Evolutionary conservation across 164 flowering plant species (phyloP), one percentile per base, ranked within the genome.

Genomic region (Piper betle): DNA sequence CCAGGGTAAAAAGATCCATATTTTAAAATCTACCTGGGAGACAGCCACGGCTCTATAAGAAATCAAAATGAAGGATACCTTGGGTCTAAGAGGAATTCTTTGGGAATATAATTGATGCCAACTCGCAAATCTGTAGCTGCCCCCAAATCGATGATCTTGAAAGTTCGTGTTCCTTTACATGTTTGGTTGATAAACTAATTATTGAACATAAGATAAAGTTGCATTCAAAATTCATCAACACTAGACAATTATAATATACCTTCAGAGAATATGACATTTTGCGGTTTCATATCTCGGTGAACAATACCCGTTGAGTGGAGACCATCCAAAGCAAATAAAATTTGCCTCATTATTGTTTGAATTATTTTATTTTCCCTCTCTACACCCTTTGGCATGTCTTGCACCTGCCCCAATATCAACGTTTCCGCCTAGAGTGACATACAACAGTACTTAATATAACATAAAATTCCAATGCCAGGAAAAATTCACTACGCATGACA

Each of bases 251-350:
- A 55, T n/a, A n/a, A 39, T 46, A 62, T 68, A 84, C 98, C 99
- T 86, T 93, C 89, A 37, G 99, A 93, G 74, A 84, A 93, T 62
- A 93, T 85, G 64, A 93, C 66, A 65, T 93, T 93, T 62, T 93
- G 99, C 62, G 99, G 99, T 72, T 93, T 93, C 38, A 93, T 84
- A 69, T 93, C 99, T 75, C 99, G 80, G 58, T 88, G 97, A 62
- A 93, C 96, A 74, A 93, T 93, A 53, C 99, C 97, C 12, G 97
- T 88, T 42, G 99, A 90, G 74, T 93, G 99, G 64, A 93, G 95
- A 57, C 96, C 85, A 77, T 93, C 99, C 71, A 93, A 65, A 65
- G 97, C 97, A 80, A 93, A 90, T 71, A 93, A 73, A 56, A 90
- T 66, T 67, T 88, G 97, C 62, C 92, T 73, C 82, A 85, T 76